Base-by-base conservation (phyloP, 306 rosid species). In the Vachellia collinsii region DNA sequence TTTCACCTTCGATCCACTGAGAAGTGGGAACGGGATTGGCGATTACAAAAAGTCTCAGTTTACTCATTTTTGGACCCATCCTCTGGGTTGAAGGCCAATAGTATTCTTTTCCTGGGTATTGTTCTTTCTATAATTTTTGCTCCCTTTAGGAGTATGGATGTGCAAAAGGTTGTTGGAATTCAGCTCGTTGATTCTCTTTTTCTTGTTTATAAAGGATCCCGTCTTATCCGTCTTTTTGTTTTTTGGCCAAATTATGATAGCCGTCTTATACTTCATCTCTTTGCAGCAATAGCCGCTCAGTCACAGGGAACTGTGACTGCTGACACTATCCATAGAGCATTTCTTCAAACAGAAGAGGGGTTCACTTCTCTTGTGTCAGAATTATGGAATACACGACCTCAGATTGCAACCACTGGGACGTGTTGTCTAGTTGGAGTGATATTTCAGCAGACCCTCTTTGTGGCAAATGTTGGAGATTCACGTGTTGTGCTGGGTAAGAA, bases 371-470 rank as follows among this genome's bases (percentile, higher is more conserved):
- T 80, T 43, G 95, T 94, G 78, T 81, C 97, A 0, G 92, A 90
- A 77, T 50, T 77, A 53, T 94, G 95, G 95, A 81, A 64, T 76
- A 83, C 86, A 70, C 89, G 65, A 22, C 94, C 97, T 36, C 82
- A 88, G 64, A 56, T 94, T 66, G 98, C 95, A 22, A 90, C 98
- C 25, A 89, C 91, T 20, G 98, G 98, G 70, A 48, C 98, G 0
- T 94, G 98, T 84, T 92, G 98, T 87, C 83, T 94, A 47, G 98
- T 90, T 81, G 98, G 97, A 72, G 92, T 90, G 67, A 89, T 94
- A 83, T 89, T 67, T 76, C 95, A 84, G 86, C 92, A 80, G 86
- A 94, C 97, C 0, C 90, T 94, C 38, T 94, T 86, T 68, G 86
- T 92, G 64, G 98, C 98, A 0, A 94, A 85, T 82, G 85, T 90